These are phyloP conservation scores for Xylariaceae sp. DNA, from an alignment of 2,329 filamentous ascomycete genomes.

Conservation along the genomic window DNA sequence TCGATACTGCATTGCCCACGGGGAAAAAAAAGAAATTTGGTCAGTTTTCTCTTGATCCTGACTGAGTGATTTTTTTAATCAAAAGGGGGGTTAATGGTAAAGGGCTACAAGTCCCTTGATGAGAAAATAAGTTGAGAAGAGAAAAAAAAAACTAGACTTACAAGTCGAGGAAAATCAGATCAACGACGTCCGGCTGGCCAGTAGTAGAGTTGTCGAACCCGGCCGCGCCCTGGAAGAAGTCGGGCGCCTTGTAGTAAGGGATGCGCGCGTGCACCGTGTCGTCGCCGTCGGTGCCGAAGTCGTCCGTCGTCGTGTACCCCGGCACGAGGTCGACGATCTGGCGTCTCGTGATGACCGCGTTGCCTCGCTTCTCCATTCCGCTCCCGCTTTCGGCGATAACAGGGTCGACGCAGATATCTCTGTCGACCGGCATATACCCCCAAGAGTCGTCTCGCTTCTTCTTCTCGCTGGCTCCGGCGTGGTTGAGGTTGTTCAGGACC, in stretches of 20 bases:
- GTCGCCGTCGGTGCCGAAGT: conserved; percentile 52
- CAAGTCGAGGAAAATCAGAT: conserved; percentile 51
- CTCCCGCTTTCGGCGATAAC: conserved; percentile 23
- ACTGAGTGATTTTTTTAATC: no score
- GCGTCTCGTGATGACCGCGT: conserved; percentile 39
- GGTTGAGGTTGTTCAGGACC: conserved; percentile 39
- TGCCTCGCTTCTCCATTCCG: neutral
- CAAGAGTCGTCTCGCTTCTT: conserved; percentile 23
- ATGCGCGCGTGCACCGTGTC: conserved; percentile 48
- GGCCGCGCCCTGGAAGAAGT: conserved; percentile 45
- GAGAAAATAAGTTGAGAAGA: no score
- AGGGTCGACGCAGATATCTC: conserved; percentile 46
- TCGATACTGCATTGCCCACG: conserved; percentile 38
- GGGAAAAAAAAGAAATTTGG: neutral
- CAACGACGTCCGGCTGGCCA: conserved; percentile 41
- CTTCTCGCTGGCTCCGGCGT: conserved; percentile 32
- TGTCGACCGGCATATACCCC: conserved; percentile 31
- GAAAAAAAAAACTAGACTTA: conserved; percentile 22
- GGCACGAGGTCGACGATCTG: conserved; percentile 40
- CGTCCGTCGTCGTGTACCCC: conserved; percentile 51
- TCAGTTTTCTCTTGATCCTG: no score
- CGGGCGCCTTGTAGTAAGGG: conserved; percentile 41
- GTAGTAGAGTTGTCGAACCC: conserved; percentile 43
- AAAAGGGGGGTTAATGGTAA: no score
- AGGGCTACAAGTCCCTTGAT: no score